Evolutionary conservation across 75 land plant genomes (phyloP), one percentile per base, ranked within the genome.

Genomic region (Cunninghamia lanceolata): DNA sequence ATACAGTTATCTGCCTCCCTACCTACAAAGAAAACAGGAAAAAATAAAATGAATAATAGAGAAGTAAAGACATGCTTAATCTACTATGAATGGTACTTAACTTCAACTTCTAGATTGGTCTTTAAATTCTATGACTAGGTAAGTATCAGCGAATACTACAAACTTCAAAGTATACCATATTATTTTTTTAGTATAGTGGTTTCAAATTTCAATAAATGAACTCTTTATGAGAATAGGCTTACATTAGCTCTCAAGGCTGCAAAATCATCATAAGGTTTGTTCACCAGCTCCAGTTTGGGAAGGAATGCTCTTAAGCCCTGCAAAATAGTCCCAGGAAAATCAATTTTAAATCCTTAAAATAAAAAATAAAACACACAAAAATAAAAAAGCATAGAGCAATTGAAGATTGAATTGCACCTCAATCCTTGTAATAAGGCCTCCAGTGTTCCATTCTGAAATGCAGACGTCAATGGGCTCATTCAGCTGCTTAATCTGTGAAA

Each of bases 221-320:
- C 9, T 40, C 6, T 36, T 13, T 32, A 80, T 25, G 11, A 40
- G 19, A 28, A 28, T 32, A 32, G 19, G 52, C 92, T 92, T 89
- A 95, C 97, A 88, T 95, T 90, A 43, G 89, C 89, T 85, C 93
- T 95, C 86, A 94, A 89, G 59, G 91, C 90, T 30, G 87, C 56
- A 71, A 90, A 91, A 84, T 56, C 89, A 74, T 84, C 90, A 15
- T 85, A 87, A 43, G 87, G 88, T 70, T 91, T 93, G 73, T 83
- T 92, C 90, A 95, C 63, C 85, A 95, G 85, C 85, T 95, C 93
- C 82, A 88, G 90, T 86, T 92, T 90, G 25, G 97, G 97, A 87
- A 96, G 93, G 53, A 95, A 96, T 52, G 95, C 96, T 84, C 97
- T 91, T 83, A 96, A 85, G 8, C 97, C 97, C 97, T 96, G 95